Conservation (phyloP, 2,329 filamentous ascomycete species). For the Cladosporium velox region DNA sequence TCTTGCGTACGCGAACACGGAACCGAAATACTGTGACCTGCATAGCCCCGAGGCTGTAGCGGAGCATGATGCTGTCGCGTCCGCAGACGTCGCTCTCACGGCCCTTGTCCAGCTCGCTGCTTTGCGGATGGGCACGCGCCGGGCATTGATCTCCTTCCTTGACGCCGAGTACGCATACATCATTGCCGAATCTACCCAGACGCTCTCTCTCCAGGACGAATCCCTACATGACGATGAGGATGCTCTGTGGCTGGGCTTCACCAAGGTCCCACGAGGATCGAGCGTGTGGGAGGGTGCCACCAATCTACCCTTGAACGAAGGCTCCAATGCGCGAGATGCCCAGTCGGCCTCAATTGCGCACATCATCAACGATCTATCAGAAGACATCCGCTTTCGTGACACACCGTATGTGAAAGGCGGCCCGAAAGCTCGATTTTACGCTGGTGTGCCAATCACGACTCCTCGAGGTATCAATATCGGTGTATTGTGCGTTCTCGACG, state of each 20-base stretch:
- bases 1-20: constrained; percentile 1
- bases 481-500: constrained; percentile 61
- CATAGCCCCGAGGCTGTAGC: constrained; percentile 27
- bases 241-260: constrained; percentile 35
- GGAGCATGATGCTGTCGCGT: constrained; percentile 32
- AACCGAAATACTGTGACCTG: constrained; percentile 32
- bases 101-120: constrained; percentile 55
- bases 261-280: constrained; percentile 33
- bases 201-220: constrained; percentile 43
- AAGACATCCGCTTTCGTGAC: constrained; percentile 33
- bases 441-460: constrained; percentile 63
- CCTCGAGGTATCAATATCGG: constrained; percentile 61
- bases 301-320: constrained; percentile 26
- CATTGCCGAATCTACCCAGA: constrained; percentile 55
- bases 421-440: constrained; percentile 51
- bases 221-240: constrained; percentile 29
- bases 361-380: constrained; percentile 35
- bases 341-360: constrained; percentile 22
- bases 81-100: constrained; percentile 44
- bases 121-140: constrained; percentile 50
- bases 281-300: constrained; percentile 37
- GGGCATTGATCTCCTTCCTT: constrained; percentile 57
- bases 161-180: constrained; percentile 54
- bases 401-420: constrained; percentile 33
- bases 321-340: constrained; percentile 24